Percentiles rank a stretch among this genome's conserved stretches.
Conservation (phyloP, 1,284 basidiomycete species). For the Gomphus sp. region DNA sequence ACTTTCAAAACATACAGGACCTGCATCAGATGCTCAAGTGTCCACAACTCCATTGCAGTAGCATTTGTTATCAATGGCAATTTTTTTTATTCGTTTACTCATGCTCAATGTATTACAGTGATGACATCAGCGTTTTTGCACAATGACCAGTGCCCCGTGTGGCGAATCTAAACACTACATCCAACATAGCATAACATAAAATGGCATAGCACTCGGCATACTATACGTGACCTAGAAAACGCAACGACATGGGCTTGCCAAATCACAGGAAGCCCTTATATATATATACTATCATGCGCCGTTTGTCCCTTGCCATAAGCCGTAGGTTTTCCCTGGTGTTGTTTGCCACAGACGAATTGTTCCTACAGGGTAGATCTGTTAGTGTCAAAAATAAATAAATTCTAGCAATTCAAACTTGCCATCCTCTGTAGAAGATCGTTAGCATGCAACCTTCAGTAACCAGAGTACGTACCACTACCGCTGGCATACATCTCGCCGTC, state of each 20-base stretch:
- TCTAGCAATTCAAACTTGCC: constrained; percentile 32
- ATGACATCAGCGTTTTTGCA: not conserved
- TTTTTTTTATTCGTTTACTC: not conserved
- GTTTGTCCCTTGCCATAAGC: constrained; percentile 78
- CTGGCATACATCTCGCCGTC: constrained; percentile 98
- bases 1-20: too few relatives aligned
- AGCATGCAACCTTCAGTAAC: constrained; percentile 9
- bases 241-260: not conserved
- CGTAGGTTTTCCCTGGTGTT: constrained; percentile 86
- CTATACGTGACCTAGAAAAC: not conserved
- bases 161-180: not conserved
- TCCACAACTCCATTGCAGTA: too few relatives aligned
- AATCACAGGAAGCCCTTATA: not conserved
- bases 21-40: too few relatives aligned
- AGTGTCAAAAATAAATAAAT: not conserved
- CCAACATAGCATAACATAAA: not conserved
- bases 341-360: constrained; percentile 98
- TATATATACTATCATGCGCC: constrained; percentile 20
- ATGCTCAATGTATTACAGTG: not conserved
- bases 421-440: constrained; percentile 46
- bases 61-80: too few relatives aligned
- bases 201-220: not conserved
- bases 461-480: constrained; percentile 69
- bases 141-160: not conserved
- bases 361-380: constrained; percentile 30